phyloP scores from a whole-genome alignment of 2,329 filamentous ascomycete genomes.

The Stagonosporopsis vannaccii region DNA sequence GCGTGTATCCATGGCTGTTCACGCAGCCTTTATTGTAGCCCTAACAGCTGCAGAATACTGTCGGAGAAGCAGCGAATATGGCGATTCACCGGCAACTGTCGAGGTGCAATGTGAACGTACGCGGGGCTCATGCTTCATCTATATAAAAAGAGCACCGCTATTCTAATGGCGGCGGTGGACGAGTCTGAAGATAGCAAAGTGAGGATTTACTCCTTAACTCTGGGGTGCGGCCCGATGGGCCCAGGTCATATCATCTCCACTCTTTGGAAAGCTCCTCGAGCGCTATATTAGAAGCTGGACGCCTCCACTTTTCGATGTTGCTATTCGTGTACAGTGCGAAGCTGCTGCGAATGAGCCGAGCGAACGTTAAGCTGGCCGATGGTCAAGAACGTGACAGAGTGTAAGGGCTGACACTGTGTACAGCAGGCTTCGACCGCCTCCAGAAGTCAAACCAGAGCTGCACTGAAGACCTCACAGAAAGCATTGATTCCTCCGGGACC shows the following conservation, averaged over 20 bases:
- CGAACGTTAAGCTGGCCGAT: neutral
- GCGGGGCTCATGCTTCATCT: neutral
- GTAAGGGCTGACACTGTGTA: neutral
- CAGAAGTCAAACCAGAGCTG: neutral
- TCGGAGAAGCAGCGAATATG: neutral
- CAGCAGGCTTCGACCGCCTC: neutral
- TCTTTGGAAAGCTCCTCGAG: neutral
- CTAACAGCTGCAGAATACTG: neutral
- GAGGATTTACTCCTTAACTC: neutral
- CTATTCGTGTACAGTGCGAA: constrained; percentile 4
- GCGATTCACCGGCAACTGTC: neutral
- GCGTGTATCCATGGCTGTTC: neutral
- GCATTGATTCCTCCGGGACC: neutral
- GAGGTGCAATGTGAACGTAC: neutral
- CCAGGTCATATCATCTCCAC: neutral
- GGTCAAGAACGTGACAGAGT: constrained; percentile 3
- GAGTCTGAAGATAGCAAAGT: neutral
- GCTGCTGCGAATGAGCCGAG: neutral
- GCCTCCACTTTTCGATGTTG: neutral
- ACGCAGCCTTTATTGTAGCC: neutral
- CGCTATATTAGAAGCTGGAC: neutral
- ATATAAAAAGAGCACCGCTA: neutral
- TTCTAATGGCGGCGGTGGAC: neutral
- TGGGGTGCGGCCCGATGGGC: neutral
- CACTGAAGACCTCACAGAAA: neutral